Evolutionary conservation across 2,329 filamentous ascomycete species (phyloP).

Genomic region (Cladosporium sphaerospermum): DNA sequence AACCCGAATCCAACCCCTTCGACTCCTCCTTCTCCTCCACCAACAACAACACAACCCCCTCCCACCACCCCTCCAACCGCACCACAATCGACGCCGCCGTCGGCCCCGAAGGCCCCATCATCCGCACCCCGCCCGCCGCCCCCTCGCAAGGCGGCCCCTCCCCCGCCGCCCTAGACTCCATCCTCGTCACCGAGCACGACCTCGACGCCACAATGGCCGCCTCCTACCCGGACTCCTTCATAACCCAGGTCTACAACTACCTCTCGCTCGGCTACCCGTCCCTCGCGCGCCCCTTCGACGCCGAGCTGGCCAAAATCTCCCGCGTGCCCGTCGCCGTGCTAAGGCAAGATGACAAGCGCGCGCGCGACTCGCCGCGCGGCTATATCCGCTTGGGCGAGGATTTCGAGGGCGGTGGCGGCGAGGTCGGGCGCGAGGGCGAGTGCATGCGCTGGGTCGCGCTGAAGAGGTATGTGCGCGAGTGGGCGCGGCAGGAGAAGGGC

Average conservation of each 20-base stretch:
- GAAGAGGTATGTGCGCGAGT: slow-evolving; percentile 76
- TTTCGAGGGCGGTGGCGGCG: slow-evolving; percentile 39
- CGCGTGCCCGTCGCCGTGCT: slow-evolving; percentile 63
- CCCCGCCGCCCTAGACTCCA: slow-evolving; percentile 31
- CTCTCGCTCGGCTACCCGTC: slow-evolving; percentile 87
- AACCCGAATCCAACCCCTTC: slow-evolving; percentile 37
- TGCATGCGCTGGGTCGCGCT: slow-evolving; percentile 80
- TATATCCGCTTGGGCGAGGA: slow-evolving; percentile 58
- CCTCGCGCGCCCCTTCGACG: slow-evolving; percentile 74
- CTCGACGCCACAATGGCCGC: slow-evolving; percentile 38
- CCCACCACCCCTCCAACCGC: slow-evolving; percentile 19
- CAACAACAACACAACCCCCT: slow-evolving; percentile 18
- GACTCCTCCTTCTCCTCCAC: slow-evolving; percentile 24
- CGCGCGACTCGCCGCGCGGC: slow-evolving; percentile 55
- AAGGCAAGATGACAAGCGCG: slow-evolving; percentile 60
- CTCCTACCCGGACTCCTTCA: slow-evolving; percentile 77
- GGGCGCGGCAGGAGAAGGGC: slow-evolving; percentile 79
- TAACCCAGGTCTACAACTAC: slow-evolving; percentile 97
- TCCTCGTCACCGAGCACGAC: slow-evolving; percentile 40
- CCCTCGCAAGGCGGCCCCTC: slow-evolving; percentile 13
- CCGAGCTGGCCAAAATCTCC: slow-evolving; percentile 77
- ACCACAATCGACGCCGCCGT: not conserved
- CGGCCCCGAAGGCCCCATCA: slow-evolving; percentile 3
- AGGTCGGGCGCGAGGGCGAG: slow-evolving; percentile 37
- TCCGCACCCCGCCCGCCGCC: slow-evolving; percentile 21